A percentile compares a stretch with the other conserved stretches of the same genome.
Conservation (phyloP, 2,329 filamentous ascomycete species). For the Alternaria triticimaculans region DNA sequence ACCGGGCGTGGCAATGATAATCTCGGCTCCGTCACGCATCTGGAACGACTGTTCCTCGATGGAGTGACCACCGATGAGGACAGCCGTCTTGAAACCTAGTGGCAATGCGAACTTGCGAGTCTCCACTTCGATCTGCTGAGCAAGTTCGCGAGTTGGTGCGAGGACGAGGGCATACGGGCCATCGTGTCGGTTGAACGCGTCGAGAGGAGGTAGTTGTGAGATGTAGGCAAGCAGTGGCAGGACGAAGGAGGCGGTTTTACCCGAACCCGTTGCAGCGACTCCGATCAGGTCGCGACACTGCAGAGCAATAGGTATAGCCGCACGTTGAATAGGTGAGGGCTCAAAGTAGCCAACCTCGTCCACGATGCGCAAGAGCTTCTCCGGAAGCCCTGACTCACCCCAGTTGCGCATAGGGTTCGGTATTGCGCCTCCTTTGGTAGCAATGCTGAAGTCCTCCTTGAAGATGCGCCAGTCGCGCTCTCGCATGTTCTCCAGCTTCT, state of each 20-base stretch:
- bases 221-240: conserved; percentile 95
- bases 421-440: conserved; percentile 88
- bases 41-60: conserved; percentile 93
- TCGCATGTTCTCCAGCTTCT: conserved; percentile 89
- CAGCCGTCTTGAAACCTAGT: conserved; percentile 92
- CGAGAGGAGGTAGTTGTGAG: conserved; percentile 82
- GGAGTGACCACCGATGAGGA: conserved; percentile 96
- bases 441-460: conserved; percentile 98
- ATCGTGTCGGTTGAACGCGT: conserved; percentile 87
- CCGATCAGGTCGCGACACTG: conserved; percentile 96
- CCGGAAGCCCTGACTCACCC: conserved; percentile 82
- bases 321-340: conserved; percentile 88
- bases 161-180: conserved; percentile 97
- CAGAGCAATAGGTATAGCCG: conserved; percentile 92
- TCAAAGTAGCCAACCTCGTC: conserved; percentile 87
- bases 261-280: conserved; percentile 96
- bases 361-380: conserved; percentile 79
- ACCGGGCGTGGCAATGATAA: conserved; percentile 97
- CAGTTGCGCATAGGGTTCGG: conserved; percentile 97
- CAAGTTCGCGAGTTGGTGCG: conserved; percentile 94
- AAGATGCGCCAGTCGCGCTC: conserved; percentile 99
- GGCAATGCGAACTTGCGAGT: conserved; percentile 90
- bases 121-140: conserved; percentile 95
- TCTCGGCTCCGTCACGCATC: conserved; percentile 90
- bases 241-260: conserved; percentile 96